Conservation (phyloP, 2,329 filamentous ascomycete genomes). For the Aspergillus japonicus region DNA sequence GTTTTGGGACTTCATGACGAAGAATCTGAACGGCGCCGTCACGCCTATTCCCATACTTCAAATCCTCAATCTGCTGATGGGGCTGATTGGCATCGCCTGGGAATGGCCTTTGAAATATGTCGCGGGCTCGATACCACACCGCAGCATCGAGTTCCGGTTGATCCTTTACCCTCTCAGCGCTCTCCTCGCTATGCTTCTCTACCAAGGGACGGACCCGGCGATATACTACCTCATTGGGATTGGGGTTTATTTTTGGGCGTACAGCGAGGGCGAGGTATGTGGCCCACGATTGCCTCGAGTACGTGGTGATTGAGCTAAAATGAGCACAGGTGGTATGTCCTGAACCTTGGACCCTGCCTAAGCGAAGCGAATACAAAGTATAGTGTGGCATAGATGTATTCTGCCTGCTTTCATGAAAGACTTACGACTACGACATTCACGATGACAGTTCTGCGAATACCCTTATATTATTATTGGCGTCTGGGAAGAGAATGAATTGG, state of each 20-base stretch:
- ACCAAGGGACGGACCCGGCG: constrained; percentile 89
- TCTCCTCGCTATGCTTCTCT: constrained; percentile 73
- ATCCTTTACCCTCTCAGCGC: constrained; percentile 77
- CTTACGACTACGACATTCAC: constrained; percentile 1
- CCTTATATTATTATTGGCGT: neutral
- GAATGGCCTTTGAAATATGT: constrained; percentile 85
- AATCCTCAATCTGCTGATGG: constrained; percentile 82
- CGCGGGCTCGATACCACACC: constrained; percentile 75
- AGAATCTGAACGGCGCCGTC: constrained; percentile 80
- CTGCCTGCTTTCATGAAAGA: neutral
- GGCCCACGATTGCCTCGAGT: neutral
- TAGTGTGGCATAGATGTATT: constrained; percentile 16
- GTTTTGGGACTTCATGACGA: constrained; percentile 95
- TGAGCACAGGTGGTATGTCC: constrained; percentile 61
- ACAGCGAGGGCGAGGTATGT: constrained; percentile 92
- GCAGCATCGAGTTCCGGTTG: constrained; percentile 82
- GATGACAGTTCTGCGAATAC: neutral
- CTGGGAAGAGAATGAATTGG: neutral
- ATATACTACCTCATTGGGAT: constrained; percentile 88
- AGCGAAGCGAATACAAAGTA: constrained; percentile 26
- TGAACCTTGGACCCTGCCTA: constrained; percentile 68
- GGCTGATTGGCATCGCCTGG: constrained; percentile 74
- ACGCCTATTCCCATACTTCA: constrained; percentile 87
- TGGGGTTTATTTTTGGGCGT: constrained; percentile 92
- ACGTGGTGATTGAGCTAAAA: constrained; percentile 14